phyloP scores from a whole-genome alignment of 257 asterid species.

The Solanum rostratum region DNA sequence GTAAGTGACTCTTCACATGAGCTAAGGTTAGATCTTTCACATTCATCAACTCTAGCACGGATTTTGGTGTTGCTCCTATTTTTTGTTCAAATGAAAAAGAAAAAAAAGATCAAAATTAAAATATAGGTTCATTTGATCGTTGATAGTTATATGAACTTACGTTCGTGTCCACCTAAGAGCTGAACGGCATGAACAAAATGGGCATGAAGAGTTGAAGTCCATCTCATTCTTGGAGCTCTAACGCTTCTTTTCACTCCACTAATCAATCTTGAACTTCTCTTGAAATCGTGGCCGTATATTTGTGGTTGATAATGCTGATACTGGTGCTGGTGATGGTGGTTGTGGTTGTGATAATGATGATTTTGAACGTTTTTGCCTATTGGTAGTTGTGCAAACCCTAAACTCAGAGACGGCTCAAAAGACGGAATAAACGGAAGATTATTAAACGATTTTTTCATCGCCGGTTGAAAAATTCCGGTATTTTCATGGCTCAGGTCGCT shows the following conservation, averaged over 20 bases:
- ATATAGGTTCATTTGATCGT: neutral
- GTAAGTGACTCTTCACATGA: conserved; percentile 90
- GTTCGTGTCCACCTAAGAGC: conserved; percentile 85
- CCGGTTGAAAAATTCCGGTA: conserved; percentile 1
- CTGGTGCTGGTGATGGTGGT: conserved; percentile 3
- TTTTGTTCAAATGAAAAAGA: neutral
- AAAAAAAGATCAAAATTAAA: neutral
- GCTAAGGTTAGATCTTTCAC: conserved; percentile 94
- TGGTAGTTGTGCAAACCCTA: conserved; percentile 26
- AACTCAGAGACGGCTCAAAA: conserved; percentile 29
- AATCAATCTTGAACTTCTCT: conserved; percentile 34
- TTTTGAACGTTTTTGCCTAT: neutral
- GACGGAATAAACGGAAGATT: neutral
- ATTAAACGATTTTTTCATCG: neutral
- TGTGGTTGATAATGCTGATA: conserved; percentile 27
- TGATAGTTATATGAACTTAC: conserved; percentile 20
- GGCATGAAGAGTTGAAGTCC: conserved; percentile 87
- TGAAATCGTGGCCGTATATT: conserved; percentile 34
- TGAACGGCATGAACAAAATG: conserved; percentile 85
- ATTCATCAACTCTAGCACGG: conserved; percentile 81
- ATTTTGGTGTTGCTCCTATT: conserved; percentile 88
- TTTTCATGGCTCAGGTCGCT: conserved; percentile 70
- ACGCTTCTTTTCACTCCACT: conserved; percentile 31
- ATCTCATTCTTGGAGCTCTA: conserved; percentile 85
- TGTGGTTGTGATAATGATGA: neutral